phyloP scores from a whole-genome alignment of 2,329 filamentous ascomycete species.

The Aureobasidium musti region DNA sequence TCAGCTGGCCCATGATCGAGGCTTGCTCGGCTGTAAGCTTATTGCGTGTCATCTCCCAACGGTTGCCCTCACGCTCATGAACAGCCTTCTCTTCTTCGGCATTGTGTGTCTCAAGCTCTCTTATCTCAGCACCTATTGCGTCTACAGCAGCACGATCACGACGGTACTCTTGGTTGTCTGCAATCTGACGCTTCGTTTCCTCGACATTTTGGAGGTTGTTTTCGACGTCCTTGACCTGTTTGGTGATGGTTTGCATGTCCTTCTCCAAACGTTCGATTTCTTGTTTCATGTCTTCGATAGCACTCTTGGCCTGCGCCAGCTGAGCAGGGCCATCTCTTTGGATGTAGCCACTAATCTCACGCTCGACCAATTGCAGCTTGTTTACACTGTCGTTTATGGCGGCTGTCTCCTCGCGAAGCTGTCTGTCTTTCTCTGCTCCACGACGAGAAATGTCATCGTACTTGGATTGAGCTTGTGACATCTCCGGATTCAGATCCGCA shows the following conservation, averaged over 20 bases:
- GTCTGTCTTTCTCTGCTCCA: slow-evolving; percentile 71
- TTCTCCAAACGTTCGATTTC: slow-evolving; percentile 66
- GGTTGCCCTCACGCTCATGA: slow-evolving; percentile 68
- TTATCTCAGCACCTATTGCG: slow-evolving; percentile 67
- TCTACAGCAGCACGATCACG: slow-evolving; percentile 70
- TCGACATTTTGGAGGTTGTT: slow-evolving; percentile 77
- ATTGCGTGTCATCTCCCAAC: slow-evolving; percentile 68
- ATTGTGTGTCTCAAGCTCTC: slow-evolving; percentile 72
- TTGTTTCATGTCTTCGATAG: slow-evolving; percentile 60
- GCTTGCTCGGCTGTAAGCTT: slow-evolving; percentile 71
- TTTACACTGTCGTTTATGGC: slow-evolving; percentile 72
- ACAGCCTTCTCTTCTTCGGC: slow-evolving; percentile 79
- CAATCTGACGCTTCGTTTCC: slow-evolving; percentile 80
- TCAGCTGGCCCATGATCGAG: slow-evolving; percentile 74
- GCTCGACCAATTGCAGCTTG: slow-evolving; percentile 72
- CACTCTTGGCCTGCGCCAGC: slow-evolving; percentile 69
- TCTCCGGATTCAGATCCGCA: slow-evolving; percentile 70
- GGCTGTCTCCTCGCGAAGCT: slow-evolving; percentile 69
- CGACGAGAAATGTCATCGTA: slow-evolving; percentile 75
- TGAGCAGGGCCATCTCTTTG: slow-evolving; percentile 72
- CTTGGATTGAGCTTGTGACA: slow-evolving; percentile 71
- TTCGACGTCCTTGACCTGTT: slow-evolving; percentile 74
- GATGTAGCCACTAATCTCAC: slow-evolving; percentile 77
- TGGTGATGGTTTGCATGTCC: slow-evolving; percentile 67
- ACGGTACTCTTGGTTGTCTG: slow-evolving; percentile 84